phyloP scores from a whole-genome alignment of 2,329 filamentous ascomycete species.

The Ophiosphaerella narmari region DNA sequence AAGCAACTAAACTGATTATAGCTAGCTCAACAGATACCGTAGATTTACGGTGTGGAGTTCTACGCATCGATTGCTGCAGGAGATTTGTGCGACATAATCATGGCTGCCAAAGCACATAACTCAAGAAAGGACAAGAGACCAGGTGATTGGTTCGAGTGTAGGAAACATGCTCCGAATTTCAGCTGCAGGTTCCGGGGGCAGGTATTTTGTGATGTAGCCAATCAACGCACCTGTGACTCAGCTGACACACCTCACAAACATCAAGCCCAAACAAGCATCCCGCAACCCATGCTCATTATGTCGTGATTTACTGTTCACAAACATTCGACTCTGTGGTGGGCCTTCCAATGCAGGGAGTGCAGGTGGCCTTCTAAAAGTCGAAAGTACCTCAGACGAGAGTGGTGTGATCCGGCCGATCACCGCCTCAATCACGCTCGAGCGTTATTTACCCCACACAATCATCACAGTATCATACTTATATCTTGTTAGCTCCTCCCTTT shows the following conservation, averaged over 20 bases:
- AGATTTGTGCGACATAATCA: no score
- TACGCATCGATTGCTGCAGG: no score
- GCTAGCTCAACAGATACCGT: no score
- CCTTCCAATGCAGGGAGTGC: not conserved
- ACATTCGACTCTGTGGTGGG: constrained; percentile 3
- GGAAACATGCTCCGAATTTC: no score
- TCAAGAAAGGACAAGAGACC: no score
- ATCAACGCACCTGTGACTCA: constrained; percentile 7
- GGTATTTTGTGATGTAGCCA: constrained; percentile 1
- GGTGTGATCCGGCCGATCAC: constrained; percentile 23
- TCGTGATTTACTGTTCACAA: constrained; percentile 24
- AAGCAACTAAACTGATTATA: no score
- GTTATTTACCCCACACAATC: constrained; percentile 7
- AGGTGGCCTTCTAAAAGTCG: constrained; percentile 4
- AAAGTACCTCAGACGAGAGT: constrained; percentile 21
- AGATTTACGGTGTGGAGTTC: no score
- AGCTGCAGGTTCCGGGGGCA: no score
- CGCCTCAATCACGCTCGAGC: constrained; percentile 3
- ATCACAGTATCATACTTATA: not conserved
- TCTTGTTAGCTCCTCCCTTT: not conserved
- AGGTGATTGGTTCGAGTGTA: no score
- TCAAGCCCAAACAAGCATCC: not conserved
- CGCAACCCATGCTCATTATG: constrained; percentile 16
- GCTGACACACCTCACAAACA: constrained; percentile 13
- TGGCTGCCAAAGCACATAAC: no score